These are phyloP conservation scores for Aureobasidium musti DNA, from an alignment of 2,329 filamentous ascomycete species.

Conservation along the genomic window DNA sequence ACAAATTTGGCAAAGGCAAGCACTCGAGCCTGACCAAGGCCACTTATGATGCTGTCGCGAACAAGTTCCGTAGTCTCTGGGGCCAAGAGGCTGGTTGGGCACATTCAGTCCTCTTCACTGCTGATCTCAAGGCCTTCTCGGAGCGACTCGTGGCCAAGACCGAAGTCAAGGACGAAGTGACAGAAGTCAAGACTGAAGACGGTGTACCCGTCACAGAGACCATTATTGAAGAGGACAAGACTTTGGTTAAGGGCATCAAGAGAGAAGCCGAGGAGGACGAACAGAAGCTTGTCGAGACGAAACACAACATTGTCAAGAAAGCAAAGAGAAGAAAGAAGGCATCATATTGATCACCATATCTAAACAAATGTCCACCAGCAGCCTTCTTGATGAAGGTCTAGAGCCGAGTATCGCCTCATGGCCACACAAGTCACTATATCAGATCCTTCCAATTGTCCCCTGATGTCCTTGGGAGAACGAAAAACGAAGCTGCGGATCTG, in stretches of 20 bases:
- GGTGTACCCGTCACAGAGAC: slow-evolving; percentile 35
- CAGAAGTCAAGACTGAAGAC: slow-evolving; percentile 42
- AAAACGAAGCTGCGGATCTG: background rate
- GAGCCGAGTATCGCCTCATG: background rate
- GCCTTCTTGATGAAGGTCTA: background rate
- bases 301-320: slow-evolving; percentile 42
- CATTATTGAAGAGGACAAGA: slow-evolving; percentile 40
- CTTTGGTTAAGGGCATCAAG: slow-evolving; percentile 46
- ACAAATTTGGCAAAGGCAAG: slow-evolving; percentile 83
- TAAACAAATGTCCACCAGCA: background rate
- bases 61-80: slow-evolving; percentile 88
- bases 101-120: slow-evolving; percentile 94
- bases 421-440: background rate
- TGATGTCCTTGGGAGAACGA: background rate
- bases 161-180: slow-evolving; percentile 51
- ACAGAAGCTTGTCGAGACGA: slow-evolving; percentile 44
- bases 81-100: slow-evolving; percentile 95
- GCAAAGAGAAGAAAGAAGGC: slow-evolving; percentile 43
- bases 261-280: slow-evolving; percentile 46
- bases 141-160: slow-evolving; percentile 58
- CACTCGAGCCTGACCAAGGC: slow-evolving; percentile 83
- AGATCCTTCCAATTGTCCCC: background rate
- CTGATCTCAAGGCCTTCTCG: slow-evolving; percentile 83
- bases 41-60: slow-evolving; percentile 86
- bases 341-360: slow-evolving; percentile 29